These are phyloP conservation scores for Obelidium mucronatum DNA, from an alignment of 192 early-diverging fungal species.

Conservation along the genomic window DNA sequence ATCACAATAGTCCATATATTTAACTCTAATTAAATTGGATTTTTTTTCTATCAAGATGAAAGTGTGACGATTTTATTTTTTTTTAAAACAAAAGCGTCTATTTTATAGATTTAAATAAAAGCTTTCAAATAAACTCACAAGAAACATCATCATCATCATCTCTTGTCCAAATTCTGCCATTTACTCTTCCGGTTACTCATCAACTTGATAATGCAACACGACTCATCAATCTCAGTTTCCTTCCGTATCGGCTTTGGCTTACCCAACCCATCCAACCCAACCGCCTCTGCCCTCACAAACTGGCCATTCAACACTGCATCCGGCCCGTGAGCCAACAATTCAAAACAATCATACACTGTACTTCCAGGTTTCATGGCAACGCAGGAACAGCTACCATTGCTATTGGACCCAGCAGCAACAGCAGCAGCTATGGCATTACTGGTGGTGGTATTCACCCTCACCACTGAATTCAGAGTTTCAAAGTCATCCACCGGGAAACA, in stretches of 20 bases:
- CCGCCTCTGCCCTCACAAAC: constrained; percentile 36
- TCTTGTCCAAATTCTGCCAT: too few species aligned
- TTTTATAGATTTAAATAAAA: not conserved
- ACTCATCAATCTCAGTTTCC: constrained; percentile 33
- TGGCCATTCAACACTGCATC: constrained; percentile 31
- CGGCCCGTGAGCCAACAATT: constrained; percentile 20
- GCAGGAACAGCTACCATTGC: constrained; percentile 4
- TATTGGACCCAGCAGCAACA: not conserved
- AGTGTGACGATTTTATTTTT: too few species aligned
- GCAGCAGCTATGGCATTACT: too few species aligned
- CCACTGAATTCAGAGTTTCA: not conserved
- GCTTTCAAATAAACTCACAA: not conserved
- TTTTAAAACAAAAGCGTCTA: too few species aligned
- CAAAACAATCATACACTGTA: constrained; percentile 36
- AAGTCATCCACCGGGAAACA: constrained; percentile 37
- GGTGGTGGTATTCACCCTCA: too few species aligned
- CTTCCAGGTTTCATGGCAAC: constrained; percentile 37
- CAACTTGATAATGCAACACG: constrained; percentile 22
- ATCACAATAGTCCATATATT: too few species aligned
- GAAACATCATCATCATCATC: not conserved
- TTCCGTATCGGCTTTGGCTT: constrained; percentile 25
- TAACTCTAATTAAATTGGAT: too few species aligned
- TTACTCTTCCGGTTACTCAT: constrained; percentile 44
- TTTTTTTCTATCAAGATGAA: too few species aligned
- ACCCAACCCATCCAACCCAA: constrained; percentile 6